Base-by-base conservation (phyloP, 257 asterid genomes). In the Echites panduratus region DNA sequence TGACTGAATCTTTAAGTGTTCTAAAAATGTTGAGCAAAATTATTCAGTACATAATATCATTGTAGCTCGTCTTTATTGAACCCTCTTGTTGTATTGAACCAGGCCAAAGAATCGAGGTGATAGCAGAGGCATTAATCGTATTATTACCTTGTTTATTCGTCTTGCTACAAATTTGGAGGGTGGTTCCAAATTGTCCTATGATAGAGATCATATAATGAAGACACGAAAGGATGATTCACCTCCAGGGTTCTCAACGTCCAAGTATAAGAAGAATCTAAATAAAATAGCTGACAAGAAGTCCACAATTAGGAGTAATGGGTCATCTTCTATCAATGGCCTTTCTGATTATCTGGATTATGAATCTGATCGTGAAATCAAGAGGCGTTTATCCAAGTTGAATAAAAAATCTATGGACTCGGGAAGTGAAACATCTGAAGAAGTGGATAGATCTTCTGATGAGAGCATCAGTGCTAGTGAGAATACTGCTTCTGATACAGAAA, bases 311-410 rank as follows among this genome's bases (percentile, higher is more conserved):
- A 88, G 87, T 82, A 90, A 89, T 78, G 93, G 92, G 52, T 78
- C 79, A 71, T 76, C 84, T 19, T 81, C 76, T 76, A 65, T 74
- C 73, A 84, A 79, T 83, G 93, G 96, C 75, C 71, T 77, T 73
- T 81, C 81, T 68, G 97, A 95, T 72, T 81, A 78, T 80, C 94
- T 90, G 71, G 99, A 92, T 75, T 82, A 84, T 85, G 88, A 92
- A 57, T 90, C 97, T 68, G 99, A 95, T 66, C 87, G 96, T 66
- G 99, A 95, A 87, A 90, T 92, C 80, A 82, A 87, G 76, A 90
- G 87, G 83, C 87, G 92, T 59, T 83, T 92, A 74, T 95, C 97
- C 80, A 92, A 87, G 83, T 78, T 95, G 73, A 88, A 90, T 73
- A 89, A 85, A 81, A 87, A 89, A 69, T 80, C 94, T 71, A 70